Base-by-base conservation (phyloP, 2,329 filamentous ascomycete species). In the Cladosporium austrohemisphaericum region DNA sequence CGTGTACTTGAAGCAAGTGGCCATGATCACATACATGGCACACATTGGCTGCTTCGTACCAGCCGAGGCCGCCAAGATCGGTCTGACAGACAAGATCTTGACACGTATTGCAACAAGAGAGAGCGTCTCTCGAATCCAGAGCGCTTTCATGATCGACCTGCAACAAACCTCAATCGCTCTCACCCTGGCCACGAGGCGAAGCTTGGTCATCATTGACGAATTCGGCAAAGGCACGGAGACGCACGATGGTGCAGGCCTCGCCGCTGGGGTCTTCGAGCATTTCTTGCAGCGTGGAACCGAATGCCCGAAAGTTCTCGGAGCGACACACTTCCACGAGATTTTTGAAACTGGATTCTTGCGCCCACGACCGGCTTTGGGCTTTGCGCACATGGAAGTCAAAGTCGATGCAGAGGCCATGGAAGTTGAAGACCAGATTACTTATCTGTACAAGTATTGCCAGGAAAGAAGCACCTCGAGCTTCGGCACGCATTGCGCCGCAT, bases 11-110 rank as follows among this genome's bases (percentile, higher is more conserved):
- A 98, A 95, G 67, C 92, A 98, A 65, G 81, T 88, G 25, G 93
- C 91, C 4, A 72, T 96, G 41, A 93, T 95, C 51, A 84, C 95
- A 11, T 96, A 93, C 63, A 78, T 98, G 67, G 88, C 93, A 0
- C 93, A 98, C 63, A 80, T 95, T 46, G 93, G 93, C 44, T 92
- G 89, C 65, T 97, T 88, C 64, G 88, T 98, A 1, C 92, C 93
- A 1, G 92, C 91, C 1, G 76, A 83, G 13, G 73, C 69, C 22
- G 92, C 91, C 7, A 78, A 70, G 1, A 84, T 98, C 54, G 92
- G 93, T 0, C 69, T 97, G 28, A 96, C 92, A 0, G 93, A 97
- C 71, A 94, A 88, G 62, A 94, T 98, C 37, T 70, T 97, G 41
- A 95, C 91, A 1, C 82, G 90, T 16, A 86, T 96, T 41, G 81